A percentile compares a stretch with the other conserved stretches of the same genome.
Evolutionary conservation across 495 filamentous ascomycete genomes (phyloP).

Genomic region (Xylaria cubensis): DNA sequence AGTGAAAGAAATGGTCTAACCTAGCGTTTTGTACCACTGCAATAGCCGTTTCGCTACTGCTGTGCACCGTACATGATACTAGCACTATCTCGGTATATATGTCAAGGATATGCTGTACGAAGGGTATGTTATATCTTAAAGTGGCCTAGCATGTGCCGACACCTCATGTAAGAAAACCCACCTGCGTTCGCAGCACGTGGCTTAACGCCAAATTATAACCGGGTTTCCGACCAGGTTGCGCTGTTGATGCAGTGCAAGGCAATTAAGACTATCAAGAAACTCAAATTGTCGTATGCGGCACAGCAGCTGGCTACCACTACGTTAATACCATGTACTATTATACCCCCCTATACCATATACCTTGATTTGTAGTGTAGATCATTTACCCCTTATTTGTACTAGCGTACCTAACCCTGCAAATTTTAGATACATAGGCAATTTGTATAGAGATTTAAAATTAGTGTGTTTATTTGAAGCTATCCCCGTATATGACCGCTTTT

Average conservation of each 20-base stretch:
- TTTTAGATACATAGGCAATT: too few species aligned
- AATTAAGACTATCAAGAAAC: not conserved
- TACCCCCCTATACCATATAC: too few species aligned
- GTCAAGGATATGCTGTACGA: not conserved
- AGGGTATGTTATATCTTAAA: constrained; percentile 7
- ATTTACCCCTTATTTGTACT: too few species aligned
- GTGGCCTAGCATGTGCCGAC: not conserved
- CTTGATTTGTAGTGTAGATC: too few species aligned
- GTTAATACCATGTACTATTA: not conserved
- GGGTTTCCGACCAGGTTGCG: not conserved
- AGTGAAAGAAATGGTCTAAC: not conserved
- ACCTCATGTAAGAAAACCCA: not conserved
- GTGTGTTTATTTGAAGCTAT: too few species aligned
- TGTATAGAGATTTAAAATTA: too few species aligned
- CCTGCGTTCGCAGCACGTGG: constrained; percentile 15
- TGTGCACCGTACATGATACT: not conserved
- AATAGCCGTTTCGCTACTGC: not conserved
- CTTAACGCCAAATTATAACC: not conserved
- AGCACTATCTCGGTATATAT: not conserved
- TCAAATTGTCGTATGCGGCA: constrained; percentile 19
- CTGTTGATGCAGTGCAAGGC: not conserved
- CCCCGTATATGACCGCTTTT: too few species aligned
- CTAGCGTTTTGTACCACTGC: not conserved
- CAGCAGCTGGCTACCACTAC: not conserved
- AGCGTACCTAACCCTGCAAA: too few species aligned